phyloP scores from a whole-genome alignment of 768 basidiomycete species.

The Suillus tomentosus region DNA sequence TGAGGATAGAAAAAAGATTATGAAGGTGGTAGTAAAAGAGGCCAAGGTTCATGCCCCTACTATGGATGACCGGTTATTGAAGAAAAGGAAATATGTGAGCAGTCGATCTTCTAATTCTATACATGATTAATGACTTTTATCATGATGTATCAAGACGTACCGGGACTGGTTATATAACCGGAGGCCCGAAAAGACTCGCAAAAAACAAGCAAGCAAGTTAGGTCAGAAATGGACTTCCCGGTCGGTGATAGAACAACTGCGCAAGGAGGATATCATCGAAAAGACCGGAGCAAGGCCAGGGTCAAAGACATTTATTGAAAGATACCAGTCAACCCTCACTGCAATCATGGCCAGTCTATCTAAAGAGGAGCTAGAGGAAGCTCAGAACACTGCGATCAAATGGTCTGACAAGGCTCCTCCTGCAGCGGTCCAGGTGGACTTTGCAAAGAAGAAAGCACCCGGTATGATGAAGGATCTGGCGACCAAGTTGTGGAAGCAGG shows the following conservation, averaged over 20 bases:
- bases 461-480: neutral
- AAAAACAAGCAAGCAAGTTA: neutral
- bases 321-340: neutral
- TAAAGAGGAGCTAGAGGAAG: slow-evolving; percentile 6
- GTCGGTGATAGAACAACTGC: neutral
- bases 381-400: neutral
- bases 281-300: neutral
- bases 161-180: slow-evolving; percentile 2
- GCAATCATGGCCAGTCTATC: slow-evolving; percentile 2
- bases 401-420: slow-evolving; percentile 9
- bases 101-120: neutral
- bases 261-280: neutral
- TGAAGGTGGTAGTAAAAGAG: neutral
- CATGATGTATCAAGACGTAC: neutral
- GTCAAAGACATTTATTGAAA: neutral
- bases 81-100: neutral
- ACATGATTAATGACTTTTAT: neutral
- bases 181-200: neutral
- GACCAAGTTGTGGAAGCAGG: slow-evolving; percentile 5
- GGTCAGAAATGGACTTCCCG: slow-evolving; percentile 3
- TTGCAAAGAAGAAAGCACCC: slow-evolving; percentile 5
- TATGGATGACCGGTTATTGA: neutral
- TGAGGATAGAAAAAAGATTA: neutral
- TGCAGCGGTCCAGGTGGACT: neutral
- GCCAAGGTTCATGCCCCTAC: neutral